Percentiles rank a stretch among this genome's conserved stretches.
Evolutionary conservation across 371 early-diverging fungal genomes (phyloP).

Genomic region (Mucor mucedo): DNA sequence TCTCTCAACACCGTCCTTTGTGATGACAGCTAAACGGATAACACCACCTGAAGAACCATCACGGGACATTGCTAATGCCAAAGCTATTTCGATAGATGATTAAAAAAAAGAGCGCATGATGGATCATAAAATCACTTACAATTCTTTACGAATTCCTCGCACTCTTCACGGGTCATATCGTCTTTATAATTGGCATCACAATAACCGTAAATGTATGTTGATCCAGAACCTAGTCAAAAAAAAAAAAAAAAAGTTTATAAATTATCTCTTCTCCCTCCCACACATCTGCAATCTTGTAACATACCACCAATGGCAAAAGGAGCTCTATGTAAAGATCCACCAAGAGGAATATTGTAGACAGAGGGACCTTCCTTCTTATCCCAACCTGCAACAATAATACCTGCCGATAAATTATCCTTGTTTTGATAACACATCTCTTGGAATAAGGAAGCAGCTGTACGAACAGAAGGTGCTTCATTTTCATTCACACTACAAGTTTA

Average conservation of each 20-base stretch:
- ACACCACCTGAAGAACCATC: slow-evolving; percentile 99
- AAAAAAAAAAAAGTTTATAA: neutral
- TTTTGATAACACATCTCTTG: slow-evolving; percentile 96
- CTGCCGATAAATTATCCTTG: slow-evolving; percentile 91
- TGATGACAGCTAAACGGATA: slow-evolving; percentile 96
- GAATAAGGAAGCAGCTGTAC: slow-evolving; percentile 92
- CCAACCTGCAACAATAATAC: slow-evolving; percentile 99
- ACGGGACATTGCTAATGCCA: slow-evolving; percentile 95
- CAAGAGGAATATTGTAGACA: slow-evolving; percentile 95
- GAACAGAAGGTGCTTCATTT: slow-evolving; percentile 85
- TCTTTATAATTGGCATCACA: slow-evolving; percentile 91
- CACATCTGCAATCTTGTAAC: neutral
- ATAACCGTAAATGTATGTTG: slow-evolving; percentile 98
- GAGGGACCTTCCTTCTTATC: slow-evolving; percentile 91
- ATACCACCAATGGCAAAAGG: slow-evolving; percentile 96
- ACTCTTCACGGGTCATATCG: slow-evolving; percentile 91
- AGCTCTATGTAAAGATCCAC: slow-evolving; percentile 93
- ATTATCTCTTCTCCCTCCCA: neutral
- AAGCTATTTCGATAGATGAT: slow-evolving; percentile 53
- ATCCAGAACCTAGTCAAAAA: slow-evolving; percentile 83
- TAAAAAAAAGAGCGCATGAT: neutral
- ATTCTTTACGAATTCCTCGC: slow-evolving; percentile 94
- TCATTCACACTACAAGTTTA: slow-evolving; percentile 71
- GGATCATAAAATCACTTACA: slow-evolving; percentile 56
- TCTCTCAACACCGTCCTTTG: slow-evolving; percentile 89